Conservation (phyloP, 1,284 basidiomycete genomes). For the Leccinum idahoense region DNA sequence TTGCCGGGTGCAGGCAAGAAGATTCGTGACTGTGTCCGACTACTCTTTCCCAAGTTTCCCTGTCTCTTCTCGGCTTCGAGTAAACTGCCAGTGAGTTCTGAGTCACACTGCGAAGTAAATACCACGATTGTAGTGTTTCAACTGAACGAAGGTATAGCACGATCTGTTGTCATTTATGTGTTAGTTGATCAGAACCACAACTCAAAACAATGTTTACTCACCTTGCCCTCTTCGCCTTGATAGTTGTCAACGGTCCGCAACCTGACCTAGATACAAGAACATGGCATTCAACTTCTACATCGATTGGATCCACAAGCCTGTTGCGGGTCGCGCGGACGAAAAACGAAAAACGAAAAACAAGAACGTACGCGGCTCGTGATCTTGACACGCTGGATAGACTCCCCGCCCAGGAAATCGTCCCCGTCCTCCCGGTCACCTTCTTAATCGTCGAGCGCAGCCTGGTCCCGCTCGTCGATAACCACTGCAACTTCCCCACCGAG, state of each 20-base stretch:
- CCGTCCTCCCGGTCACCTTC: constrained; percentile 37
- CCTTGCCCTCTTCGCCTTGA: constrained; percentile 66
- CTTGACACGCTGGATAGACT: constrained; percentile 40
- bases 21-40: too few relatives aligned
- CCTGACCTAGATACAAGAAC: constrained; percentile 40
- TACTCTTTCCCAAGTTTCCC: too few relatives aligned
- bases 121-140: too few relatives aligned
- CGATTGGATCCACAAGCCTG: too few relatives aligned
- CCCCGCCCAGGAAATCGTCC: constrained; percentile 23
- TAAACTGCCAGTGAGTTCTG: too few relatives aligned
- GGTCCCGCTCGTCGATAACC: constrained; percentile 66
- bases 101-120: too few relatives aligned
- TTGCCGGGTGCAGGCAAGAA: too few relatives aligned
- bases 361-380: constrained; percentile 43
- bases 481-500: constrained; percentile 50
- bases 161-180: constrained; percentile 32
- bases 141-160: too few relatives aligned
- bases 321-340: not conserved
- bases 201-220: constrained; percentile 13
- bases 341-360: not conserved
- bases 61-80: too few relatives aligned
- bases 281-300: not conserved
- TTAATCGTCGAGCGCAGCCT: constrained; percentile 47
- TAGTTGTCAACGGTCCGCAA: constrained; percentile 75
- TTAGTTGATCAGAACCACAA: not conserved